Conservation (phyloP, 148 eudicot genomes). For the Camellia granthamiana region DNA sequence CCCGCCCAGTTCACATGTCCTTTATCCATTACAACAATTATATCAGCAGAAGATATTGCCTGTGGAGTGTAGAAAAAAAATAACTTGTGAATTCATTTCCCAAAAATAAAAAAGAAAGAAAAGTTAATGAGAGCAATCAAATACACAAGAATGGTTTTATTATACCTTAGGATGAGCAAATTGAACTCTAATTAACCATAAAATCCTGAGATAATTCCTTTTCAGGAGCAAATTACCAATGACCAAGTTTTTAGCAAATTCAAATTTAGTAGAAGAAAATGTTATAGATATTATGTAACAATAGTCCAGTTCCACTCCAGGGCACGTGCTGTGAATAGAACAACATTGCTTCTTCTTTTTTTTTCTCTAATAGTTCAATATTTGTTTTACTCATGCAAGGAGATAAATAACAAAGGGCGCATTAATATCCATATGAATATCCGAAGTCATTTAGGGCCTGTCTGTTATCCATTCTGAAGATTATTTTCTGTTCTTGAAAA, state of each 20-base stretch:
- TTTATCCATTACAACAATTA: constrained; percentile 74
- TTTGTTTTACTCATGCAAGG: not conserved
- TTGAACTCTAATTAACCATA: not conserved
- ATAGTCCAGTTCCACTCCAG: constrained; percentile 4
- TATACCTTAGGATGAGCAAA: not conserved
- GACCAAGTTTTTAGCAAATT: not conserved
- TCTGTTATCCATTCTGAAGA: not conserved
- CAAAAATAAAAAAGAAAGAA: not conserved
- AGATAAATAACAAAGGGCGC: not conserved
- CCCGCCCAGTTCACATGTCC: constrained; percentile 77
- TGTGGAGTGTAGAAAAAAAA: constrained; percentile 26
- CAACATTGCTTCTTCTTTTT: not conserved
- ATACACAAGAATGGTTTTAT: not conserved
- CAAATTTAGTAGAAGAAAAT: not conserved
- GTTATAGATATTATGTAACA: not conserved
- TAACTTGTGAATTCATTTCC: constrained; percentile 1
- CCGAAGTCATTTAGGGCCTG: not conserved
- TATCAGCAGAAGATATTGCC: constrained; percentile 86
- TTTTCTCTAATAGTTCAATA: not conserved
- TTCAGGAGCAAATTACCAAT: no score
- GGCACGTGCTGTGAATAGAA: not conserved
- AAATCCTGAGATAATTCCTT: not conserved
- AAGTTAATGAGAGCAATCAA: not conserved
- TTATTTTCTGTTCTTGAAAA: not conserved
- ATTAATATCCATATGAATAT: not conserved